A percentile compares a stretch with the other conserved stretches of the same genome.
Conservation (phyloP, 768 basidiomycete genomes). For the Macrolepiota fuliginosa region DNA sequence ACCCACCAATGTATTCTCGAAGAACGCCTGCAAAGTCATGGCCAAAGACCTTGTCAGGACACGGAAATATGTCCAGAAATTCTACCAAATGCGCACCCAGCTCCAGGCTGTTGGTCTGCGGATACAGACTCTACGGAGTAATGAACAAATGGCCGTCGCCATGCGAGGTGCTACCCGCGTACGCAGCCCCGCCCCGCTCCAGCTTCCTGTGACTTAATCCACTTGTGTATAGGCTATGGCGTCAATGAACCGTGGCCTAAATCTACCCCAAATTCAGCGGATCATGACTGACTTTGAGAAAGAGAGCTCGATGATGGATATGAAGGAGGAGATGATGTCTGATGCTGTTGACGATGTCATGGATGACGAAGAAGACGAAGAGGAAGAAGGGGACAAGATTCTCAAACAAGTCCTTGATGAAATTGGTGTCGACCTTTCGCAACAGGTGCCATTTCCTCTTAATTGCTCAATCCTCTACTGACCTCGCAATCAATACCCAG, state of each 20-base stretch:
- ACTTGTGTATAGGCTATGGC: slow-evolving; percentile 79
- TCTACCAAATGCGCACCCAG: slow-evolving; percentile 98
- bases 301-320: slow-evolving; percentile 98
- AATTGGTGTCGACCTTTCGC: slow-evolving; percentile 89
- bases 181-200: slow-evolving; percentile 27
- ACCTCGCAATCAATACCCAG: slow-evolving; percentile 35
- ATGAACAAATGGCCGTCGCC: slow-evolving; percentile 99
- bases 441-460: slow-evolving; percentile 51
- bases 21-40: slow-evolving; percentile 99
- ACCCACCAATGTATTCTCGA: slow-evolving; percentile 15
- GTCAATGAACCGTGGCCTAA: slow-evolving; percentile 94
- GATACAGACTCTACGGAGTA: slow-evolving; percentile 94
- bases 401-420: slow-evolving; percentile 95
- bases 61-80: slow-evolving; percentile 93
- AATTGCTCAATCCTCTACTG: not conserved
- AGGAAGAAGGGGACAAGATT: slow-evolving; percentile 94
- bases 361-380: slow-evolving; percentile 96
- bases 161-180: slow-evolving; percentile 98
- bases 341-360: slow-evolving; percentile 97
- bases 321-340: slow-evolving; percentile 99
- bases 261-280: slow-evolving; percentile 89
- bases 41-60: slow-evolving; percentile 98
- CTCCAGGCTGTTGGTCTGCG: slow-evolving; percentile 93
- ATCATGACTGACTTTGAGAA: slow-evolving; percentile 99
- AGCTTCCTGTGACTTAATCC: slow-evolving; percentile 12